Conservation (phyloP, 106 monocot genomes). For the Vanilla planifolia region DNA sequence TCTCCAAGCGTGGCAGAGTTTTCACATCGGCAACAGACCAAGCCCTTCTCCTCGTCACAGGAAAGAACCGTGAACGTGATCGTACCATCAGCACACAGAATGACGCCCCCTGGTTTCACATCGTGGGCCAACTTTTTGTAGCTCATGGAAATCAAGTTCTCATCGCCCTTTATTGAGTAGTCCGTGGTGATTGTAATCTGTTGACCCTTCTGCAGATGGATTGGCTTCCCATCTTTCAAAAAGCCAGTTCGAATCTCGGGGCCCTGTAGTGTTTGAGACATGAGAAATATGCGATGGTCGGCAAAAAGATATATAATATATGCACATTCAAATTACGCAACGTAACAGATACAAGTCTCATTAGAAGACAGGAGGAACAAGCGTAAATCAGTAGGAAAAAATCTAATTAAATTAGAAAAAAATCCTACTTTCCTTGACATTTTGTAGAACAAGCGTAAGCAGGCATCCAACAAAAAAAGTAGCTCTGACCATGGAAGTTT, state of each 20-base stretch:
- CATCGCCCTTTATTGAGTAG: slow-evolving; percentile 49
- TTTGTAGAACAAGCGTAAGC: too few relatives aligned
- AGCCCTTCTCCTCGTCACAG: slow-evolving; percentile 29
- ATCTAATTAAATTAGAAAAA: too few relatives aligned
- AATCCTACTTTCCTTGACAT: too few relatives aligned
- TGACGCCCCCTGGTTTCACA: slow-evolving; percentile 28
- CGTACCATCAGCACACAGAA: slow-evolving; percentile 53
- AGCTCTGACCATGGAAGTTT: too few relatives aligned
- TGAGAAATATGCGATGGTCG: too few relatives aligned
- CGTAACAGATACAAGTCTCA: too few relatives aligned
- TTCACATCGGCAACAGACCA: slow-evolving; percentile 49
- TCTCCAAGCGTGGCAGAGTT: slow-evolving; percentile 51
- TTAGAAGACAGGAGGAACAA: too few relatives aligned
- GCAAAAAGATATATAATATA: too few relatives aligned
- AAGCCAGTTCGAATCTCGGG: slow-evolving; percentile 64
- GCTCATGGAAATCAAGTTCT: slow-evolving; percentile 54
- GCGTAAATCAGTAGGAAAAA: too few relatives aligned
- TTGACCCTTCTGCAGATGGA: slow-evolving; percentile 34
- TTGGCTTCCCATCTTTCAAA: slow-evolving; percentile 51
- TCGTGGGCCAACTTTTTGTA: slow-evolving; percentile 49
- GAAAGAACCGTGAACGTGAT: slow-evolving; percentile 47
- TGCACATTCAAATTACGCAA: too few relatives aligned
- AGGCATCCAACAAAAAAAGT: too few relatives aligned
- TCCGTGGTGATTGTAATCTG: slow-evolving; percentile 55
- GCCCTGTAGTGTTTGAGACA: slow-evolving; percentile 32